Conservation (phyloP, 805 yeast genomes). For the Candida orba region DNA sequence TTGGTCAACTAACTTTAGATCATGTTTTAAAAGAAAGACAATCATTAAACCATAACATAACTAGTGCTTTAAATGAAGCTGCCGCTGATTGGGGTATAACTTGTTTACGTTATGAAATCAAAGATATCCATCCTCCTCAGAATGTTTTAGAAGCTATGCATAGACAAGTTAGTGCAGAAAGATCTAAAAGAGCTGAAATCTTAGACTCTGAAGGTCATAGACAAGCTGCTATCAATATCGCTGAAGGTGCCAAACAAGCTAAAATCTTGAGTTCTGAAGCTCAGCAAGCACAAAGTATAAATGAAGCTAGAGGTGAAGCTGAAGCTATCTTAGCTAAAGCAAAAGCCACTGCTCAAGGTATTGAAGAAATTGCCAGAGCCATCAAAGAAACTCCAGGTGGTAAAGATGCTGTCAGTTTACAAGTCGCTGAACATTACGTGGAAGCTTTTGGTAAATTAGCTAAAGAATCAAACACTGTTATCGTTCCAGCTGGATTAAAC, state of each 20-base stretch:
- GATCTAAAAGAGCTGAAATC: slow-evolving; percentile 82
- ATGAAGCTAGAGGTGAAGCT: slow-evolving; percentile 68
- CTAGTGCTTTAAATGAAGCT: slow-evolving; percentile 75
- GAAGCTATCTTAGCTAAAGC: slow-evolving; percentile 60
- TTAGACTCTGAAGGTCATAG: slow-evolving; percentile 81
- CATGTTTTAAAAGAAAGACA: slow-evolving; percentile 75
- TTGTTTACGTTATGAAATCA: slow-evolving; percentile 78
- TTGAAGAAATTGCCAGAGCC: slow-evolving; percentile 57
- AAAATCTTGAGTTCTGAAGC: slow-evolving; percentile 75
- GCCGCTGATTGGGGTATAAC: slow-evolving; percentile 81
- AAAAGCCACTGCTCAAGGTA: slow-evolving; percentile 67
- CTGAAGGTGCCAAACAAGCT: slow-evolving; percentile 73
- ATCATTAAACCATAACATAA: slow-evolving; percentile 62
- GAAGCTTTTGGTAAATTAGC: slow-evolving; percentile 78
- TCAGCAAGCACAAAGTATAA: slow-evolving; percentile 49
- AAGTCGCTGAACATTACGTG: slow-evolving; percentile 78
- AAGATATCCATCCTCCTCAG: slow-evolving; percentile 82
- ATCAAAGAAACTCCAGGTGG: slow-evolving; percentile 66
- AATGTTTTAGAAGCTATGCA: slow-evolving; percentile 89
- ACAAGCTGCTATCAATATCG: slow-evolving; percentile 71
- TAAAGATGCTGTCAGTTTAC: slow-evolving; percentile 66
- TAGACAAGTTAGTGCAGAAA: slow-evolving; percentile 80
- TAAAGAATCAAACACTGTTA: slow-evolving; percentile 71
- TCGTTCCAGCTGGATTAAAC: slow-evolving; percentile 69
- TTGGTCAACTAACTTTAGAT: slow-evolving; percentile 76